A percentile compares a stretch with the other conserved stretches of the same genome.
phyloP scores from a whole-genome alignment of 495 filamentous ascomycete genomes.

The Penicillium canariense region DNA sequence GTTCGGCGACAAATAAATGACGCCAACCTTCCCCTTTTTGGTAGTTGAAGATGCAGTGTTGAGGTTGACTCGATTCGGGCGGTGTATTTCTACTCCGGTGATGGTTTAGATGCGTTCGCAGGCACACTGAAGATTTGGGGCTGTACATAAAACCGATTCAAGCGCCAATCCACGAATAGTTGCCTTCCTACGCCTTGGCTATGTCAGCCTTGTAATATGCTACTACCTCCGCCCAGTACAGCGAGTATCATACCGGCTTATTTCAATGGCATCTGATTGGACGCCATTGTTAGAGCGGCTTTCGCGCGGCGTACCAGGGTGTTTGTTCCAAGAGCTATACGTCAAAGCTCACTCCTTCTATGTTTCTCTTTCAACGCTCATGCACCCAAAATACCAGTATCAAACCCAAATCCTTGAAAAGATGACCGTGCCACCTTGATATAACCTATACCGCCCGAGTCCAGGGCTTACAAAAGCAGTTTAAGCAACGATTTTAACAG shows the following conservation, averaged over 20 bases:
- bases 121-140: conserved; percentile 34
- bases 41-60: conserved; percentile 10
- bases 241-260: background rate
- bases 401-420: background rate
- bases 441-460: background rate
- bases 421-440: background rate
- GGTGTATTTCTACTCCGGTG: conserved; percentile 44
- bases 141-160: conserved; percentile 47
- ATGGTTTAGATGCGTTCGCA: conserved; percentile 30
- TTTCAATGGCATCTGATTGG: background rate
- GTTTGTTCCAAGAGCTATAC: background rate
- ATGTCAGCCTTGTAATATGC: too few relatives aligned
- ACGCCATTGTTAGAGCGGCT: background rate
- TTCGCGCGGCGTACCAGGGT: background rate
- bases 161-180: conserved; percentile 36
- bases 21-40: conserved; percentile 10
- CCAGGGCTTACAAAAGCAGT: too few relatives aligned
- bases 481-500: too few relatives aligned
- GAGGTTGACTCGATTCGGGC: conserved; percentile 25
- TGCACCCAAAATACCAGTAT: background rate
- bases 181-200: conserved; percentile 11
- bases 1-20: conserved; percentile 64
- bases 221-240: too few relatives aligned
- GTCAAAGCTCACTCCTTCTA: background rate
- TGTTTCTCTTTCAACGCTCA: background rate